Percentiles rank a stretch among this genome's conserved stretches.
phyloP scores from a whole-genome alignment of 352 stramenopile genomes.

The Globisporangium paddicum region DNA sequence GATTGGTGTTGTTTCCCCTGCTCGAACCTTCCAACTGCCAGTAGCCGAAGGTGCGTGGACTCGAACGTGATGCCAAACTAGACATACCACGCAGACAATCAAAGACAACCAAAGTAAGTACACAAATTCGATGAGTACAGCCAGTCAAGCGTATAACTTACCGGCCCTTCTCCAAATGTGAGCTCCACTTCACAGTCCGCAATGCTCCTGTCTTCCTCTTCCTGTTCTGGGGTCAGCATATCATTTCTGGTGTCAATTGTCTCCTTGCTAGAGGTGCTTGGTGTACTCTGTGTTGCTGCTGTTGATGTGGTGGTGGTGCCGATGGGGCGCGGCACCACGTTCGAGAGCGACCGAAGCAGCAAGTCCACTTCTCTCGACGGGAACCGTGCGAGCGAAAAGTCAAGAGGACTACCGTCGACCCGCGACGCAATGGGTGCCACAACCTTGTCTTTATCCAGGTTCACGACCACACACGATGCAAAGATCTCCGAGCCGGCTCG shows the following conservation, averaged over 20 bases:
- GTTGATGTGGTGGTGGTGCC: slow-evolving; percentile 2
- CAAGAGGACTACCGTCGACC: slow-evolving; percentile 41
- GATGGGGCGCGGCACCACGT: slow-evolving; percentile 39
- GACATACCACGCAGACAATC: background rate
- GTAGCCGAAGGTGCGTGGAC: slow-evolving; percentile 59
- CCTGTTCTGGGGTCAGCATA: background rate
- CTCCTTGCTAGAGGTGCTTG: background rate
- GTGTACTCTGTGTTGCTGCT: background rate
- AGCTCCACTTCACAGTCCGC: slow-evolving; percentile 50
- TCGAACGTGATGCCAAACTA: slow-evolving; percentile 80
- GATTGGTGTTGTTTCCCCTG: slow-evolving; percentile 20
- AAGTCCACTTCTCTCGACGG: slow-evolving; percentile 39
- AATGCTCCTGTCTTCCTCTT: background rate
- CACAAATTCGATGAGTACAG: too few relatives aligned
- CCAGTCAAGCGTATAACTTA: slow-evolving; percentile 20
- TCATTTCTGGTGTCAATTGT: background rate
- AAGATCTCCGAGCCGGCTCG: slow-evolving; percentile 70
- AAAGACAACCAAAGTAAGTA: too few relatives aligned
- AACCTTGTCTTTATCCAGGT: slow-evolving; percentile 83
- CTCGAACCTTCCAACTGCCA: slow-evolving; percentile 52
- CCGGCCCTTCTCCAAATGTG: slow-evolving; percentile 61
- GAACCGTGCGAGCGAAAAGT: slow-evolving; percentile 48
- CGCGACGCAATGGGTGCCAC: slow-evolving; percentile 62
- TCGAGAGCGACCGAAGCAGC: slow-evolving; percentile 29
- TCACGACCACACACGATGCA: slow-evolving; percentile 74